phyloP scores from a whole-genome alignment of 441 rosid species.

The Populus trichocarpa region DNA sequence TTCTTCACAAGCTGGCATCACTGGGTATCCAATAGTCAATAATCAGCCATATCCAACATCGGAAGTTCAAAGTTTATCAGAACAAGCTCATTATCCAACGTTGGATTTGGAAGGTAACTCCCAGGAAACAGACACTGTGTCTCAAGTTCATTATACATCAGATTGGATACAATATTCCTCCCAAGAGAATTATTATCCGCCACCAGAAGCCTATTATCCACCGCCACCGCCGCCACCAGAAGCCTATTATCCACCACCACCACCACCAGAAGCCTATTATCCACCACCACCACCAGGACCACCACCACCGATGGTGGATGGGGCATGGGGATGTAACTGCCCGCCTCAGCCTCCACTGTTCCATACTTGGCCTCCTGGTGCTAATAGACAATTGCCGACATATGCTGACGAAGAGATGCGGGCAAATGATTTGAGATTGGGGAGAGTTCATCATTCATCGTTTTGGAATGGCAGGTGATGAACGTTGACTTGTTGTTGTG shows the following conservation, averaged over 20 bases:
- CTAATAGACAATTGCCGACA: slow-evolving; percentile 13
- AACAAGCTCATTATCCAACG: slow-evolving; percentile 18
- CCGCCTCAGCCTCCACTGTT: slow-evolving; percentile 17
- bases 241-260: no score
- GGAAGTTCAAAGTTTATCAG: slow-evolving; percentile 13
- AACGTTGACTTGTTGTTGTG: background rate
- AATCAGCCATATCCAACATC: slow-evolving; percentile 13
- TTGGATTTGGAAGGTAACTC: slow-evolving; percentile 7
- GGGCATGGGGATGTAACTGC: slow-evolving; percentile 10
- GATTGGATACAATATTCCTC: slow-evolving; percentile 11
- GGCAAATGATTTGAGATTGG: slow-evolving; percentile 15
- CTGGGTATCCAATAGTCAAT: slow-evolving; percentile 31
- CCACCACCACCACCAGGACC: slow-evolving; percentile 20
- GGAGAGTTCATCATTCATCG: slow-evolving; percentile 11
- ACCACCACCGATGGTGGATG: slow-evolving; percentile 13
- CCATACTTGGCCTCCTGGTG: slow-evolving; percentile 18
- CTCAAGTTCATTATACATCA: slow-evolving; percentile 11
- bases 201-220: slow-evolving; percentile 23
- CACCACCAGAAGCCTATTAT: no score
- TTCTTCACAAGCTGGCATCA: slow-evolving; percentile 8
- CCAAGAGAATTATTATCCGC: slow-evolving; percentile 23
- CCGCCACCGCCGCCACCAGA: slow-evolving; percentile 13
- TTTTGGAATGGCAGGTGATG: slow-evolving; percentile 37
- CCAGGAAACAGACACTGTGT: background rate
- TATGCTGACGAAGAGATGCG: slow-evolving; percentile 14